These are phyloP conservation scores for Citropsis articulata DNA, from an alignment of 345 rosid species.

Conservation along the genomic window DNA sequence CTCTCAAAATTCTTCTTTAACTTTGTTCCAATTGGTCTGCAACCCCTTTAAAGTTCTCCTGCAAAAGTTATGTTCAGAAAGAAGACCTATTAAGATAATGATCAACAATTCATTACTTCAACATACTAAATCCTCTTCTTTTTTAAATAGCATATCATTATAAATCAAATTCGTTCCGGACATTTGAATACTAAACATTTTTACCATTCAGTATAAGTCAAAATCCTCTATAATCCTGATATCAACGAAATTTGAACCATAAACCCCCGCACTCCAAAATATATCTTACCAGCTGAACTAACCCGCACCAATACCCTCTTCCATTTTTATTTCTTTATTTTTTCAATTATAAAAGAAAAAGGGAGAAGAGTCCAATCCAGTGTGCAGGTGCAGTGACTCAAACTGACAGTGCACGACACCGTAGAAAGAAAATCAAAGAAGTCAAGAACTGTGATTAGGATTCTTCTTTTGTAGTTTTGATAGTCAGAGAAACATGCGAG, in stretches of 20 bases:
- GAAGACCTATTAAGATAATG: slow-evolving; percentile 7
- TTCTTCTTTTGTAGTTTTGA: slow-evolving; percentile 6
- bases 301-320: too few species aligned
- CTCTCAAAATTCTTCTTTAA: slow-evolving; percentile 7
- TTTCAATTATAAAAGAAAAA: neutral
- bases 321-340: neutral
- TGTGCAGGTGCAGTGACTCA: slow-evolving; percentile 4
- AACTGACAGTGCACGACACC: neutral
- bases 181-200: neutral
- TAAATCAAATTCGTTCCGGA: too few species aligned
- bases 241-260: neutral
- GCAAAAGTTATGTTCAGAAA: slow-evolving; percentile 13
- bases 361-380: neutral
- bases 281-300: neutral
- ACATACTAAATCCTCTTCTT: neutral
- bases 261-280: neutral
- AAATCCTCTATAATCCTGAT: neutral
- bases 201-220: neutral
- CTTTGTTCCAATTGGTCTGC: slow-evolving; percentile 5
- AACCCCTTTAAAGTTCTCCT: neutral
- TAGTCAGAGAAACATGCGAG: neutral
- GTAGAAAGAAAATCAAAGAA: neutral
- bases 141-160: too few species aligned
- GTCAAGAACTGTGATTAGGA: neutral
- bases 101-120: slow-evolving; percentile 6